Conservation (phyloP, 2,329 filamentous ascomycete genomes). For the Talaromyces islandicus region DNA sequence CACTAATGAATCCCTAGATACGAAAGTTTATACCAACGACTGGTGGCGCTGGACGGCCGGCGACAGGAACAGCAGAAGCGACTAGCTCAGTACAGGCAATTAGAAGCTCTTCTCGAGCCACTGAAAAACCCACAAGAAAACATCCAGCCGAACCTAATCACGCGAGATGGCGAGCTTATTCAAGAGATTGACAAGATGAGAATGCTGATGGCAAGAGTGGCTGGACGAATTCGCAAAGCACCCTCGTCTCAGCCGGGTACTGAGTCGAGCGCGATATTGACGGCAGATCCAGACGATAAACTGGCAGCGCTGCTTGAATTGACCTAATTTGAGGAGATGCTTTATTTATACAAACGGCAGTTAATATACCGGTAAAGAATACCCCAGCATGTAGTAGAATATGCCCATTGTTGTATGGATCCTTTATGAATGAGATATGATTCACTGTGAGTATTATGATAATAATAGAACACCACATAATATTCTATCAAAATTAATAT, state of each 20-base stretch:
- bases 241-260: conserved; percentile 13
- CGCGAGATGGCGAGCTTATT: conserved; percentile 45
- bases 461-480: background rate
- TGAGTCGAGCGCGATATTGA: conserved; percentile 15
- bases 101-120: conserved; percentile 43
- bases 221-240: conserved; percentile 29
- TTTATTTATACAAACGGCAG: background rate
- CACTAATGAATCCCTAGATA: conserved; percentile 22
- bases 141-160: conserved; percentile 51
- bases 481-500: background rate
- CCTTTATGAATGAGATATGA: background rate
- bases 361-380: background rate
- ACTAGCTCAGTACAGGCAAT: conserved; percentile 41
- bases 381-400: background rate
- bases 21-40: conserved; percentile 34
- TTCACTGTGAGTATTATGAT: background rate
- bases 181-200: conserved; percentile 46
- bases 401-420: background rate
- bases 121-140: conserved; percentile 44
- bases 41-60: conserved; percentile 40
- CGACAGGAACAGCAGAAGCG: conserved; percentile 42
- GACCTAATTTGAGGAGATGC: conserved; percentile 11
- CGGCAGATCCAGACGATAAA: conserved; percentile 25
- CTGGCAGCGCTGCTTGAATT: conserved; percentile 33
- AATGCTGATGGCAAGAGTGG: conserved; percentile 40